Evolutionary conservation across 805 yeast genomes (phyloP), one percentile per base, ranked within the genome.

Genomic region (Lachancea dasiensis): DNA sequence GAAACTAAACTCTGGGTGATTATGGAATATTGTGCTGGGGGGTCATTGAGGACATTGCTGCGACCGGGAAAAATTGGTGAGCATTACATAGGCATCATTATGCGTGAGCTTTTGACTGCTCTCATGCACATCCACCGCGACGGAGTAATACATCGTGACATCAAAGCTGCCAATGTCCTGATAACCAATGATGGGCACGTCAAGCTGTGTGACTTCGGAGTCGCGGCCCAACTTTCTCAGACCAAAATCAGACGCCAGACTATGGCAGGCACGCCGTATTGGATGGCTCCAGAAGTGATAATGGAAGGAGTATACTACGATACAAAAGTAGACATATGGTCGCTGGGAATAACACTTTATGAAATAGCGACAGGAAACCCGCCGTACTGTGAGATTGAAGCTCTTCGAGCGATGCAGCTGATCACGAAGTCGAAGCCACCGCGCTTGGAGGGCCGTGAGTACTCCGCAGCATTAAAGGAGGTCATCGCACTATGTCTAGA

Each of bases 261-360:
- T 0, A 87, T 94, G 77, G 97, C 95, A 0, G 95, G 95, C 6
- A 84, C 95, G 0, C 94, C 94, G 0, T 92, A 87, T 57, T 92
- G 98, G 98, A 92, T 92, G 98, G 97, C 98, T 0, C 98, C 98
- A 0, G 98, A 90, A 60, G 98, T 90, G 22, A 90, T 90, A 27
- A 73, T 85, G 64, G 97, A 90, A 60, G 95, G 94, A 27, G 83
- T 81, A 11, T 73, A 81, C 6, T 84, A 92, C 67, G 95, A 85
- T 58, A 75, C 81, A 30, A 89, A 81, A 61, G 98, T 95, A 1
- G 99, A 92, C 60, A 85, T 92, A 6, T 92, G 99, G 99, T 89
- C 97, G 0, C 61, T 90, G 33, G 99, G 99, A 11, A 86, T 92
- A 44, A 90, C 98, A 0, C 69, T 87, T 6, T 92, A 79, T 63